These are phyloP conservation scores for Aspergillus affinis DNA, from an alignment of 495 filamentous ascomycete species.

Conservation along the genomic window DNA sequence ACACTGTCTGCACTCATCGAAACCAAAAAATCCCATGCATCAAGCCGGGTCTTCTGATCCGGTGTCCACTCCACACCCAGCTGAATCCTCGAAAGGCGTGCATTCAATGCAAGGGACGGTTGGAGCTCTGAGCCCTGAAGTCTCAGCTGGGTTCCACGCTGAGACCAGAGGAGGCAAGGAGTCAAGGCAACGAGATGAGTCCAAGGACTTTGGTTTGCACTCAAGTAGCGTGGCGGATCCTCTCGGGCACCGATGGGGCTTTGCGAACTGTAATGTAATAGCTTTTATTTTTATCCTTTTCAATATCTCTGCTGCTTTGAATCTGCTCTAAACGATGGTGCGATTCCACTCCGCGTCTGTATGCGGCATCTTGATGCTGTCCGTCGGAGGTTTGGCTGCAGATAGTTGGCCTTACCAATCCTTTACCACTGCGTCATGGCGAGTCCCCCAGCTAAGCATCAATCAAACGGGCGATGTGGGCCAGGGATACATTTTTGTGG, in stretches of 20 bases:
- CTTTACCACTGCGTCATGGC: constrained; percentile 12
- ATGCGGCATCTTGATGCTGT: neutral
- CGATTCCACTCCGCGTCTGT: neutral
- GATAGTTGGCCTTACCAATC: constrained; percentile 3
- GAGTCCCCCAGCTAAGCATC: constrained; percentile 19
- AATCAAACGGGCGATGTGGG: constrained; percentile 14
- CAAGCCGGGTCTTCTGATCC: neutral
- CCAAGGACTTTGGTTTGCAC: neutral
- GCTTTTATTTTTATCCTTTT: too few relatives aligned
- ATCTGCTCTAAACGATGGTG: neutral
- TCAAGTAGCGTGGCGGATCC: neutral
- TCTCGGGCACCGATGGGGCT: neutral
- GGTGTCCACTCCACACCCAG: neutral
- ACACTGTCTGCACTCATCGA: neutral
- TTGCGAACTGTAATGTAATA: too few relatives aligned
- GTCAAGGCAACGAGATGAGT: neutral
- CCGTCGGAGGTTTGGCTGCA: neutral
- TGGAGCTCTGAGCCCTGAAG: neutral
- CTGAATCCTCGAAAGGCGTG: neutral
- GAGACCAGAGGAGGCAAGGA: neutral
- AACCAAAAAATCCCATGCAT: too few relatives aligned
- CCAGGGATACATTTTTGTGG: constrained; percentile 21
- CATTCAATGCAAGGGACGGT: neutral
- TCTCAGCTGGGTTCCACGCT: neutral
- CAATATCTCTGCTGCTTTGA: neutral